Base-by-base conservation (phyloP, 768 basidiomycete genomes). In the Boletus sensibilis region DNA sequence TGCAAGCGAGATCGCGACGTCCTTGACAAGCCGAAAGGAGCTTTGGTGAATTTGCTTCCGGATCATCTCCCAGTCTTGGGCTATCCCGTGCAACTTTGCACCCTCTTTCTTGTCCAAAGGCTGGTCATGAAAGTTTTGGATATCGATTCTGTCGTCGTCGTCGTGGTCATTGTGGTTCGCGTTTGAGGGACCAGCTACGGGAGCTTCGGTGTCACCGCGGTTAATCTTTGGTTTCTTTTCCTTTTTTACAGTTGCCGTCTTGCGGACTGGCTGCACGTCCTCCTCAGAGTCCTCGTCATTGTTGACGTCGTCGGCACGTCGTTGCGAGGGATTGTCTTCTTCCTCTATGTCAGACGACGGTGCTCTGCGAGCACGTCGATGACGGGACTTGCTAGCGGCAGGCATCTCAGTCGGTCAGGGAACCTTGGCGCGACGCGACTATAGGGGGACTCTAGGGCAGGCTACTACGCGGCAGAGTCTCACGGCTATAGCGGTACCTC, bases 281-380 rank as follows among this genome's bases (percentile, higher is more conserved):
- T 75, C 76, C 2, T 77, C 76, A n/a, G 76, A 57, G 25, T 51
- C 61, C 18, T 65, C 67, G 20, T 61, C 59, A 27, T 66, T 60
- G 49, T 69, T 68, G 34, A 80, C 82, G 40, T 81, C 82, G 16
- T 77, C 80, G 5, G 69, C 69, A 6, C 64, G 70, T 16, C 45
- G 62, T 55, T 77, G 79, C 0, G 76, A 77, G 42, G 67, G 66
- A 27, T 61, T 70, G 5, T 77, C 80, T 48, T 82, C 82, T 40
- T 82, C 84, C 66, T 87, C 86, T 37, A 86, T 86, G 41, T 87
- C 86, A 25, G 81, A 81, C 13, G 81, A 80, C 5, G 77, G 77
- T 53, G 77, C 80, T 20, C 77, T 76, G 44, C 74, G 79, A 9
- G 69, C 52, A n/a, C 70, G 63, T 53, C 68, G 74, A 39, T 71